Base-by-base conservation (phyloP, 192 early-diverging fungal genomes). In the Entophlyctis luteolus region DNA sequence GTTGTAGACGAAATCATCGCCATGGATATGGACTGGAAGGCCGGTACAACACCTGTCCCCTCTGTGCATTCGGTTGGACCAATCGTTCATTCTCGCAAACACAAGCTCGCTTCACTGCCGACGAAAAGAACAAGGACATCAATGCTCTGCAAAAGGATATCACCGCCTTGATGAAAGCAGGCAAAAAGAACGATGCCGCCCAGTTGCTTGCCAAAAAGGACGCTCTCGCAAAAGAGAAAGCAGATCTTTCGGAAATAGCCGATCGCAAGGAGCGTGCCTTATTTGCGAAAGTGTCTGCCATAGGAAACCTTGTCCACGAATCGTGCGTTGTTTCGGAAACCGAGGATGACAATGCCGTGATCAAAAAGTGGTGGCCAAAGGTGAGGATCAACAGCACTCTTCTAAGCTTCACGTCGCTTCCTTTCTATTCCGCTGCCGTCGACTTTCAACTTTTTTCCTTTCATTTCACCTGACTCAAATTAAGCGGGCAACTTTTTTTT, bases 241-340 rank as follows among this genome's bases (percentile, higher is more conserved):
- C 71, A 20, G 60, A 62, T 32, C 65, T 81, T 10, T 79, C 84
- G 39, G 75, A 75, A 22, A 68, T 89, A 38, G 75, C 82, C n/a
- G 81, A 82, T 49, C 78, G 81, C 53, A 88, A 87, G 71, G 90
- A 94, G 67, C 77, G 71, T 37, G 55, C 62, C 0, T 85, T 91
- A 71, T 80, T 81, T 55, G 60, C 58, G n/a, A 89, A 87, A 78
- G 76, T 92, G 29, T 66, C 54, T 16, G 68, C 77, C 25, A 80
- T 99, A 53, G 97, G 97, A 62, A 99, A 99, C 87, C 75, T 97
- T 65, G 95, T 99, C 2, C 95, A 97, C 72, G 82, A 90, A 60
- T 89, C 88, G 31, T 95, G 97, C 18, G 86, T 90, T 5, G 88
- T 88, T 55, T 93, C 91, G 46, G 79, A 84, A 59, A 88, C 91